Evolutionary conservation across 1,284 basidiomycete species (phyloP), one percentile per base, ranked within the genome.

Genomic region (Pseudozyma sp.): DNA sequence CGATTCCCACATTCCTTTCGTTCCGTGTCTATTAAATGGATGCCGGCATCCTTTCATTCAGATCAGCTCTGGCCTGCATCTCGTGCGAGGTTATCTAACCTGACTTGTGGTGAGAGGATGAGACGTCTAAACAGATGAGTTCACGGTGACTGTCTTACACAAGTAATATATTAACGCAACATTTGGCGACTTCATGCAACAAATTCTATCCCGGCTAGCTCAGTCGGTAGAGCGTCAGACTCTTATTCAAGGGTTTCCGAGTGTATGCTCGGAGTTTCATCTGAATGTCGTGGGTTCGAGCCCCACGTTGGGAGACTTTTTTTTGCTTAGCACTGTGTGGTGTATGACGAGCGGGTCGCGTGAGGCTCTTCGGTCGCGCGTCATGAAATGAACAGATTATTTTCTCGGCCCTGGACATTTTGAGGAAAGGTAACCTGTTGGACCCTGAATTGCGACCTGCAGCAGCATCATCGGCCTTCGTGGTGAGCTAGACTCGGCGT

Each of bases 181-280:
- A 7, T 13, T 30, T 30, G 40, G 29, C 3, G 11, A 24, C 1
- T 0, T 24, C 33, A 51, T 17, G 19, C 37, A 29, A 42, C 16
- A 7, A 42, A 13, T 13, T 45, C 64, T 45, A 68, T 81, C 81
- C 81, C 81, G 81, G 81, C 81, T 83, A 83, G 81, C 81, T 83
- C 81, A 83, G 81, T 82, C 77, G 81, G 81, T 82, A 82, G 81
- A 83, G 81, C 81, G 81, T 81, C 78, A 80, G 81, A 83, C 81
- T 82, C 81, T 83, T 83, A 83, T 29, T 55, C 52, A 75, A 70
- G 72, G 51, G 68, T 67, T 63, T 75, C 68, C 71, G 61, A 74
- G 71, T 14, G 42, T 7, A 19, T 24, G 24, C 46, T 63, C 56
- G 55, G 62, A 52, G 51, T 68, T 24, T 35, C 7, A 81, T 81